A percentile compares a stretch with the other conserved stretches of the same genome.
Evolutionary conservation across 2,329 filamentous ascomycete genomes (phyloP).

Genomic region (Coleophoma eucalyptorum): DNA sequence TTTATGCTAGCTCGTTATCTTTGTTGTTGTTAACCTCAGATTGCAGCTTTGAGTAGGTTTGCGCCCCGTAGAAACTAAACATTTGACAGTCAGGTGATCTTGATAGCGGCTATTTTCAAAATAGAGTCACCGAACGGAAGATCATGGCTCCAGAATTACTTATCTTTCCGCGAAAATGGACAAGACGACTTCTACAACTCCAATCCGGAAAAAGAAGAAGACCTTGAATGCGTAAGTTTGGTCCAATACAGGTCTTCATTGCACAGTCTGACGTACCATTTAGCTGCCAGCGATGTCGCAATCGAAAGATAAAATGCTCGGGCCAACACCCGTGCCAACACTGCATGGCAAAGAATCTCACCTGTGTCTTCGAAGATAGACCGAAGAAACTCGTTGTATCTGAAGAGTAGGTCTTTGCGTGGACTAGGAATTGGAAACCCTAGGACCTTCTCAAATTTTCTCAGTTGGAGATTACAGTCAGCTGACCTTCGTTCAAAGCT

Average conservation of each 20-base stretch:
- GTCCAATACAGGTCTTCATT: background rate
- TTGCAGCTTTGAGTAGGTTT: too few species aligned
- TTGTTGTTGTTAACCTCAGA: too few species aligned
- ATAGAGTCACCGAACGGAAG: too few species aligned
- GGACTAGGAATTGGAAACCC: too few species aligned
- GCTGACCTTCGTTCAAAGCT: background rate
- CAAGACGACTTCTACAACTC: background rate
- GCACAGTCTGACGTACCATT: background rate
- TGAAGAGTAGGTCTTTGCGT: background rate
- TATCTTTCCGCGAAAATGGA: background rate
- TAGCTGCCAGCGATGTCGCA: background rate
- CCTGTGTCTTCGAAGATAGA: conserved; percentile 1
- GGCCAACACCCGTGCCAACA: background rate
- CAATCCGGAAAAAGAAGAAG: conserved; percentile 1
- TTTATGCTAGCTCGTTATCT: too few species aligned
- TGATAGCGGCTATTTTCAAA: too few species aligned
- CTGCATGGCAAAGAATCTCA: background rate
- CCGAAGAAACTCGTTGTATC: conserved; percentile 1
- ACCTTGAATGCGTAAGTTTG: background rate
- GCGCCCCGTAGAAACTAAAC: too few species aligned
- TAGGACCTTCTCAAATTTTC: too few species aligned
- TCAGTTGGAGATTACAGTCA: too few species aligned
- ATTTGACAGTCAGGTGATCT: too few species aligned
- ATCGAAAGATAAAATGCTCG: conserved; percentile 1
- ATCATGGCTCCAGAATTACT: too few species aligned